Conservation (phyloP, 2,329 filamentous ascomycete genomes). For the Podosphaera leucotricha region DNA sequence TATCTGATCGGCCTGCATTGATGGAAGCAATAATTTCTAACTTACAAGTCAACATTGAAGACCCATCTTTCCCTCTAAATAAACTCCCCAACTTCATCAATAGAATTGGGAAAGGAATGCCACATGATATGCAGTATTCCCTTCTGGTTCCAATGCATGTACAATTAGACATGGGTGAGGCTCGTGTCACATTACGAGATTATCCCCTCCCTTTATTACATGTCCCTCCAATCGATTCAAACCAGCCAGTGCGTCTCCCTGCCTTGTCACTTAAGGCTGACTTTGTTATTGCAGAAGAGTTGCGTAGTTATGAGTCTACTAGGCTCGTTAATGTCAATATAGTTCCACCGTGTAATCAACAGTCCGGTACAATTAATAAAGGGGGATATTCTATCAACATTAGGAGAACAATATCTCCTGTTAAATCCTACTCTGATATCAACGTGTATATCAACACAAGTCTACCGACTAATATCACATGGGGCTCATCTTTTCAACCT, state of each 20-base stretch:
- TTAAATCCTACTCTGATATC: constrained; percentile 93
- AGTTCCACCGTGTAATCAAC: constrained; percentile 40
- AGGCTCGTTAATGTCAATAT: constrained; percentile 65
- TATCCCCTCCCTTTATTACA: constrained; percentile 85
- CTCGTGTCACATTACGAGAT: constrained; percentile 64
- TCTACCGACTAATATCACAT: constrained; percentile 78
- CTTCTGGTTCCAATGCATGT: constrained; percentile 78
- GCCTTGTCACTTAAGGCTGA: constrained; percentile 68
- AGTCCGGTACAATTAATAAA: constrained; percentile 28
- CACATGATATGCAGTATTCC: constrained; percentile 70
- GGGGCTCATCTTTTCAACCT: constrained; percentile 93
- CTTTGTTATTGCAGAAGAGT: constrained; percentile 92
- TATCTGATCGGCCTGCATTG: constrained; percentile 64
- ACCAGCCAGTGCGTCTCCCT: constrained; percentile 58
- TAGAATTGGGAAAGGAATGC: constrained; percentile 89
- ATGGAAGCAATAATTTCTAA: constrained; percentile 65
- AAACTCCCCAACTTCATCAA: constrained; percentile 70
- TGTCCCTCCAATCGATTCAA: constrained; percentile 57
- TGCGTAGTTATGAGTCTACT: constrained; percentile 54
- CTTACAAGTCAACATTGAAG: constrained; percentile 66
- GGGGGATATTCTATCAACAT: constrained; percentile 67
- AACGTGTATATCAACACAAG: constrained; percentile 80
- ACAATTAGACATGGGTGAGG: constrained; percentile 75
- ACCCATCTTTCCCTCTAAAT: constrained; percentile 68
- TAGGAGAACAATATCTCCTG: constrained; percentile 70